Base-by-base conservation (phyloP, 495 filamentous ascomycete genomes). In the Geoglossum glabrum region DNA sequence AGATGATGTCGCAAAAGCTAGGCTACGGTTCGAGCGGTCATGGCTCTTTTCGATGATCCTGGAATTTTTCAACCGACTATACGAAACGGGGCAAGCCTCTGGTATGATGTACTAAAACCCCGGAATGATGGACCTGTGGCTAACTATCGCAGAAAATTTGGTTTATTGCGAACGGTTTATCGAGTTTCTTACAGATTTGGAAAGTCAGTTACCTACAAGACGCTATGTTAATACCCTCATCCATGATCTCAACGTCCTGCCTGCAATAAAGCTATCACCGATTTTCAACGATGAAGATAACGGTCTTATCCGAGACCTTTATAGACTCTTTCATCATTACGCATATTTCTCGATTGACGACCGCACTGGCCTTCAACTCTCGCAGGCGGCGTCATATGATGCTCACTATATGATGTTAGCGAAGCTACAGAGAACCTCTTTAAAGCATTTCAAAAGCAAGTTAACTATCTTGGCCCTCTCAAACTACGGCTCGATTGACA, bases 131-230 rank as follows among this genome's bases (percentile, higher is more conserved):
- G 38, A 51, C 43, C 26, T 52, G 11, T 36, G 26, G 47, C 62
- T 67, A 62, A 68, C 33, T n/a, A n/a, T 7, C 36, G 55, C 68
- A 66, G 86, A 88, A 43, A 81, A 86, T 59, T 62, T 90, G 27
- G 71, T 78, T 7, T 97, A 97, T 67, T 95, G 90, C 66, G 90
- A 97, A 69, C 78, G 90, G 19, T 92, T 97, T 64, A 65, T 97
- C 26, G 92, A 99, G 67, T 80, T 97, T 26, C 71, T 97, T 60
- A 83, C 85, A 3, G 92, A 99, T 66, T 72, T 99, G 23, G 79
- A 90, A 67, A 95, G 90, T 64, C 92, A 99, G 66, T 74, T 96
- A 45, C 92, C 92, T 19, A 99, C 92, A 4, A 77, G 92, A 63
- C 79, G 93, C 69, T 95, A 96, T 64, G 86, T 93, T 64, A 97